Evolutionary conservation across 2,329 filamentous ascomycete genomes (phyloP), one percentile per base, ranked within the genome.

Genomic region (Paracoccidioides lutzii): DNA sequence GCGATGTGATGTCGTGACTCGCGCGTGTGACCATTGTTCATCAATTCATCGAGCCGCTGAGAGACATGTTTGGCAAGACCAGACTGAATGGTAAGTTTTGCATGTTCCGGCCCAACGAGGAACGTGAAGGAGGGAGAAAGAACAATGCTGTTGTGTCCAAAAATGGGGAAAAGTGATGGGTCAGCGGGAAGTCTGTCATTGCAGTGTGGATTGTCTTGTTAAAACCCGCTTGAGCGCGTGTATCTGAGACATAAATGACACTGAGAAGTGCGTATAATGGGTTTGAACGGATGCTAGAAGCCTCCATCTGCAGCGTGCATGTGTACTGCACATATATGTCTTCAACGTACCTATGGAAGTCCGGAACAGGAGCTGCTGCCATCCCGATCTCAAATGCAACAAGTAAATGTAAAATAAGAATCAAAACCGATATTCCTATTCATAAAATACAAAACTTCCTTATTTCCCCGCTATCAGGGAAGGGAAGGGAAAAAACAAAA

Each of bases 71-170:
- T 67, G 37, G 75, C 71, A 5, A 76, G 66, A 6, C 68, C 71
- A 33, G 72, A 67, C 61, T 77, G 75, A 59, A 77, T 71, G 37
- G 69, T 73, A 59, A 76, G 69, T 56, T 75, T 73, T 49, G 71
- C 74, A 61, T 74, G 72, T 22, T 67, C 64, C 5, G 72, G 70
- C 5, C 75, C 75, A 57, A 77, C 71, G 33, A 75, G 65, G 60
- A 77, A 75, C 48, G 70, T 72, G 57, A 75, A 76, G 15, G 70
- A 67, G 40, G 69, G 67, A 42, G 74, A 76, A 57, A 69, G 67
- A 45, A 74, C 65, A 57, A 75, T 74, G 57, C 72, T 75, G 62
- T 64, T 59, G 53, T 58, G 49, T 49, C 56, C 51, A 52, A 37
- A 52, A 43, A 54, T 52, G 51, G 42, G 51, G 54, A 52, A 44